Conservation (phyloP, 768 basidiomycete genomes). For the Dendrothele bispora region DNA sequence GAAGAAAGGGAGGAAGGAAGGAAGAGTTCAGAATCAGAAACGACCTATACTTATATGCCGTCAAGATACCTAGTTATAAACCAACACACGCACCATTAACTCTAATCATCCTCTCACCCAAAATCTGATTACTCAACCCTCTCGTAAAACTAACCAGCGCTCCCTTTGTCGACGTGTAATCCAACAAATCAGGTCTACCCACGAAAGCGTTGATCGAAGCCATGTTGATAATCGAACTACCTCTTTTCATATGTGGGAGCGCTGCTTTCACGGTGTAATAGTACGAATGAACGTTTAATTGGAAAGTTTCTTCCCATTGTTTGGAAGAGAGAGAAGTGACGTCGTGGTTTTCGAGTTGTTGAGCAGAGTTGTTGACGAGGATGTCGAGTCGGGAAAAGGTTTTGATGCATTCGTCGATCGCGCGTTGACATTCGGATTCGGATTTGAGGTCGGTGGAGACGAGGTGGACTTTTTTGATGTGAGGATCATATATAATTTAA, state of each 20-base stretch:
- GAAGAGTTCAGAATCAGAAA: neutral
- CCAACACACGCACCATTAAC: conserved; percentile 34
- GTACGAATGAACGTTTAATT: conserved; percentile 39
- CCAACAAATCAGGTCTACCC: conserved; percentile 45
- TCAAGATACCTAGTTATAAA: neutral
- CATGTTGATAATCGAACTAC: conserved; percentile 43
- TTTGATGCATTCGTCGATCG: conserved; percentile 37
- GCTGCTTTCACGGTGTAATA: conserved; percentile 50
- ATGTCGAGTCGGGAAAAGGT: conserved; percentile 36
- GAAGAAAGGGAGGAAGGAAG: too few species aligned
- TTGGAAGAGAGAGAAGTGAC: conserved; percentile 34
- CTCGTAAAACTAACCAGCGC: conserved; percentile 49
- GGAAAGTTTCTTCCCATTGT: conserved; percentile 44
- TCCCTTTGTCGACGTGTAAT: conserved; percentile 58
- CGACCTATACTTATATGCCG: neutral
- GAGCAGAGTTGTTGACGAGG: conserved; percentile 45
- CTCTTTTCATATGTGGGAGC: conserved; percentile 40
- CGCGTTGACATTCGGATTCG: conserved; percentile 35
- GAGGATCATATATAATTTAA: too few species aligned
- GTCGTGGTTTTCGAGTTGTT: conserved; percentile 34
- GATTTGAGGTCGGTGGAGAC: conserved; percentile 36
- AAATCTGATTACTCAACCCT: conserved; percentile 49
- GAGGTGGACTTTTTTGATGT: conserved; percentile 16
- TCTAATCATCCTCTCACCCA: conserved; percentile 47
- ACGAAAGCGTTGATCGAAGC: conserved; percentile 36